Percentiles rank a stretch among this genome's conserved stretches.
These are phyloP conservation scores for Leccinum solheimii DNA, from an alignment of 1,284 basidiomycete species.

Conservation along the genomic window DNA sequence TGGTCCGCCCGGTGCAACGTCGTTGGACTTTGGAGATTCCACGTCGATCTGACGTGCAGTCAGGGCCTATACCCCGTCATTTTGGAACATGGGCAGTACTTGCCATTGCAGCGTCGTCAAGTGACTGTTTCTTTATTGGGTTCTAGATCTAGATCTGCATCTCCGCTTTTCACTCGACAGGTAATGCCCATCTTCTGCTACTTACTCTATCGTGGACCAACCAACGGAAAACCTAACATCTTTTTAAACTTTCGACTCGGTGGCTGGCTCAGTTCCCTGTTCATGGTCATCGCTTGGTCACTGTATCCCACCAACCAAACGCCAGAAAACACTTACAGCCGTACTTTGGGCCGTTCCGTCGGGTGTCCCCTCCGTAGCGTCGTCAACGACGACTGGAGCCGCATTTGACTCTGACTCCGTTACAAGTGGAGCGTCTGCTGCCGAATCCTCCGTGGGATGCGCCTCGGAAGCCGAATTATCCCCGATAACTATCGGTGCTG, in stretches of 20 bases:
- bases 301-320: background rate
- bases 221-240: conserved; percentile 1
- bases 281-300: conserved; percentile 13
- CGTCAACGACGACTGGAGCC: conserved; percentile 2
- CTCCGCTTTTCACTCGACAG: background rate
- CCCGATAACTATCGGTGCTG: background rate
- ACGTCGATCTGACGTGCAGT: background rate
- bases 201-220: conserved; percentile 4
- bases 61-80: background rate
- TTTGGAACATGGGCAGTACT: background rate
- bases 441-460: background rate
- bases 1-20: background rate
- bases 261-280: background rate
- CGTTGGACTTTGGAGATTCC: background rate
- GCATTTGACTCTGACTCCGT: conserved; percentile 2
- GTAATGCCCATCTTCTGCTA: background rate
- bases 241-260: conserved; percentile 11
- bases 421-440: background rate
- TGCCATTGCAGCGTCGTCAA: background rate
- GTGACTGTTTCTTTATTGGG: background rate
- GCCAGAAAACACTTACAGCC: conserved; percentile 15
- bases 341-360: conserved; percentile 9
- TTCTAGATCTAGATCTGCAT: background rate
- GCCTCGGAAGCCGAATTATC: conserved; percentile 1
- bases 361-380: conserved; percentile 1